A percentile compares a stretch with the other conserved stretches of the same genome.
phyloP scores from a whole-genome alignment of 1,284 basidiomycete species.

The Lentinula novae-zelandiae region DNA sequence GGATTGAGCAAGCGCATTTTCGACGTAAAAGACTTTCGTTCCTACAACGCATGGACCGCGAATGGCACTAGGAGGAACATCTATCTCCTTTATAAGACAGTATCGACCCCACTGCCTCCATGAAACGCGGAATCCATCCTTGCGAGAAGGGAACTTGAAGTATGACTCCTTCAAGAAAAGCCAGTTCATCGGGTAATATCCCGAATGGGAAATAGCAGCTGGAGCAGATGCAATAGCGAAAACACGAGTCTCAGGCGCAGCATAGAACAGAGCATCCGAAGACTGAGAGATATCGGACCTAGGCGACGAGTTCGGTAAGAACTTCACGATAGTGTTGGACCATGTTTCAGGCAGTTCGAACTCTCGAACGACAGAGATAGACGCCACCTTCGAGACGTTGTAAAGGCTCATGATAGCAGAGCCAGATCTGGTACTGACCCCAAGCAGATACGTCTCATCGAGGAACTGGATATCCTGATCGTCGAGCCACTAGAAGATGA shows the following conservation, averaged over 20 bases:
- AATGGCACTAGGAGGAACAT: slow-evolving; percentile 21
- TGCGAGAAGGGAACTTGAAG: slow-evolving; percentile 35
- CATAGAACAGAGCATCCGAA: slow-evolving; percentile 39
- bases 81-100: slow-evolving; percentile 39
- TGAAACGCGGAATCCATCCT: slow-evolving; percentile 32
- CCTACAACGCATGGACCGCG: slow-evolving; percentile 37
- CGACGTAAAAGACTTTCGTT: slow-evolving; percentile 39
- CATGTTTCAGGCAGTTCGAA: slow-evolving; percentile 45
- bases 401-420: slow-evolving; percentile 36
- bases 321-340: slow-evolving; percentile 34
- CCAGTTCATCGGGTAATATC: slow-evolving; percentile 31
- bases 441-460: slow-evolving; percentile 38
- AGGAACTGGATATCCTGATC: slow-evolving; percentile 42
- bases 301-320: slow-evolving; percentile 36
- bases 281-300: slow-evolving; percentile 27
- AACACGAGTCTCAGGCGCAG: slow-evolving; percentile 39
- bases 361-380: slow-evolving; percentile 37
- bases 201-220: slow-evolving; percentile 17
- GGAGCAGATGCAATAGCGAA: slow-evolving; percentile 32
- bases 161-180: slow-evolving; percentile 42
- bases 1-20: slow-evolving; percentile 23
- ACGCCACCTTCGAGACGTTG: slow-evolving; percentile 37
- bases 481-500: slow-evolving; percentile 37
- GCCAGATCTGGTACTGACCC: slow-evolving; percentile 31
- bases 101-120: slow-evolving; percentile 44